Evolutionary conservation across 495 filamentous ascomycete genomes (phyloP), one percentile per base, ranked within the genome.

Genomic region (Acidiella bohemica): DNA sequence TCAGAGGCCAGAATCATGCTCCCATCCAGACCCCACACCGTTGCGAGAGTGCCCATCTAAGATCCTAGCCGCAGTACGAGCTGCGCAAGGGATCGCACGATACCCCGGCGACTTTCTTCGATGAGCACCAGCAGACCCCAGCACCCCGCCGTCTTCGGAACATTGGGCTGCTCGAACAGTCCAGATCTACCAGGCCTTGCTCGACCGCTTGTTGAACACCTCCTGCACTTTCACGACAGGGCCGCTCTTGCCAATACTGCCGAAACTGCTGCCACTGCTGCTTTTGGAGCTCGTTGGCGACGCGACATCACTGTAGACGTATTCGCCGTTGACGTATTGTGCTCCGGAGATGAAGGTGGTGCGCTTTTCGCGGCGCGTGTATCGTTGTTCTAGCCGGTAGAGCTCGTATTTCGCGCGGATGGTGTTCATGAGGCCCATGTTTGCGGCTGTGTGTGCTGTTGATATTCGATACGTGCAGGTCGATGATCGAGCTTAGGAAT

Each of bases 261-360:
- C 46, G 33, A 39, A 34, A 13, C 28, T 34, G 24, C 24, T 32
- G 30, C 30, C 23, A 9, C 30, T 28, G 10, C 24, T 13, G 5
- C 44, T 41, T 22, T 43, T 53, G 10, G 46, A 12, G 24, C 45
- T 54, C 22, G 48, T 47, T 1, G 56, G 56, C 9, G 50, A 51
- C 10, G 43, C 33, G 11, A 32, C 50, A 28, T 26, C n/a, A 7
- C 7, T 19, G 65, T 80, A 85, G 54, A 92, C 70, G 64, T 90
- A 95, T 63, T 95, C 87, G 58, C 84, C 84, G 58, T 93, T 81
- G 50, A 93, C 78, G 58, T 95, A 95, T 55, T 78, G 71, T 16
- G 83, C 87, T 51, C 83, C 84, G 42, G 73, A 79, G 57, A 80
- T 75, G 62, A 92, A 93, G 44, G 79, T 86, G 39, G 74, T 84